Percentiles rank a stretch among this genome's conserved stretches.
These are phyloP conservation scores for Penicillium sp. DNA, from an alignment of 2,329 filamentous ascomycete genomes.

Conservation along the genomic window DNA sequence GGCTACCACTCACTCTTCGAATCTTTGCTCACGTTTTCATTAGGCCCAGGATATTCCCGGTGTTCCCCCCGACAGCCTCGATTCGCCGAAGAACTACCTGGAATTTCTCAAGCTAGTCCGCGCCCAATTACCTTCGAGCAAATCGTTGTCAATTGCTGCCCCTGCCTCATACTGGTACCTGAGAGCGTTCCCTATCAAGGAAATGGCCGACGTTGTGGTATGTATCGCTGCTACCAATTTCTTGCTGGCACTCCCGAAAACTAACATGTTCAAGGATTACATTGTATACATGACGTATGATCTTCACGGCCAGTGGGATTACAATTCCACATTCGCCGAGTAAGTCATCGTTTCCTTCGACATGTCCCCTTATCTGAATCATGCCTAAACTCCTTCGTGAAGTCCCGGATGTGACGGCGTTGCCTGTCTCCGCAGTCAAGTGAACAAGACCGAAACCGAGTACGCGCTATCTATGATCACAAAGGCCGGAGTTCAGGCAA, in stretches of 20 bases:
- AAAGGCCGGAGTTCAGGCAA: not conserved
- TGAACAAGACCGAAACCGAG: slow-evolving; percentile 3
- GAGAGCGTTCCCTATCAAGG: slow-evolving; percentile 25
- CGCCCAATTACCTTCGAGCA: slow-evolving; percentile 12
- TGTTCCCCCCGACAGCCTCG: slow-evolving; percentile 10
- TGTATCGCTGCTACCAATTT: too few species aligned
- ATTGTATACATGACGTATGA: slow-evolving; percentile 6
- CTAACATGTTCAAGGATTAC: slow-evolving; percentile 10
- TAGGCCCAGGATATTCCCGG: slow-evolving; percentile 8
- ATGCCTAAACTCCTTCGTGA: too few species aligned
- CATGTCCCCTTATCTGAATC: too few species aligned
- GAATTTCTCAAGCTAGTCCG: slow-evolving; percentile 27
- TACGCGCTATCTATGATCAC: not conserved
- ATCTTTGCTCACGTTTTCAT: too few species aligned
- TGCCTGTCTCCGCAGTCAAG: slow-evolving; percentile 2
- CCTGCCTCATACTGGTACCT: slow-evolving; percentile 34
- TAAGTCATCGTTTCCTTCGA: too few species aligned
- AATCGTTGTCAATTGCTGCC: slow-evolving; percentile 24
- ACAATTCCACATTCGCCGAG: not conserved
- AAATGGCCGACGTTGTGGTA: slow-evolving; percentile 15
- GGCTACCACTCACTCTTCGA: too few species aligned
- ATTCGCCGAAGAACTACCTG: slow-evolving; percentile 36
- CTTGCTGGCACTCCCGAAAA: too few species aligned
- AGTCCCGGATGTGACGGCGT: not conserved
- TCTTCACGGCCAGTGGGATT: slow-evolving; percentile 5